Percentiles rank a stretch among this genome's conserved stretches.
Evolutionary conservation across 2,329 filamentous ascomycete genomes (phyloP).

Genomic region (Piedraia hortae): DNA sequence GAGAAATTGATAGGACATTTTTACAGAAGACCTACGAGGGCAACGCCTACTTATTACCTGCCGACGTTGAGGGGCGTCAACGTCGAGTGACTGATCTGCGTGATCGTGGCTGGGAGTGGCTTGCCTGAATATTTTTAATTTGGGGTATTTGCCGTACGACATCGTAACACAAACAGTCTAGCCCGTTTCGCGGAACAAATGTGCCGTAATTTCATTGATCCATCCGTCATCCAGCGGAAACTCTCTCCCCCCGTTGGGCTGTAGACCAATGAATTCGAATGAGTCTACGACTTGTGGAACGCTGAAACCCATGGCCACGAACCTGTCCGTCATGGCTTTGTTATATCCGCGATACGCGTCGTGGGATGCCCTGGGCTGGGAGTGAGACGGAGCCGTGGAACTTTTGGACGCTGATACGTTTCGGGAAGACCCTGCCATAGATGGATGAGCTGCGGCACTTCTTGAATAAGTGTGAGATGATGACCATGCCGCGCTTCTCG

Average conservation of each 20-base stretch:
- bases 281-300: conserved; percentile 64
- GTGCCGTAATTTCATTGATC: conserved; percentile 69
- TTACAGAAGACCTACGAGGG: not conserved
- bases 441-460: too few relatives aligned
- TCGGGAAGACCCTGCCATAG: too few relatives aligned
- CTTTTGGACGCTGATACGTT: too few relatives aligned
- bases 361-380: conserved; percentile 22
- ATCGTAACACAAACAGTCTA: not conserved
- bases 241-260: conserved; percentile 47
- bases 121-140: not conserved
- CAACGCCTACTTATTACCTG: not conserved
- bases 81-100: not conserved
- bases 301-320: conserved; percentile 76
- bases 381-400: too few relatives aligned
- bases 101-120: not conserved
- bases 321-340: conserved; percentile 53
- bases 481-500: too few relatives aligned
- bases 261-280: conserved; percentile 57
- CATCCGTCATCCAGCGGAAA: conserved; percentile 75
- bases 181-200: conserved; percentile 45
- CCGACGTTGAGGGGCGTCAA: not conserved
- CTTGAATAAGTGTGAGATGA: too few relatives aligned
- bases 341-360: conserved; percentile 59
- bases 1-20: conserved; percentile 1
- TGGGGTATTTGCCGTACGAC: not conserved